These are phyloP conservation scores for Fusarium stilboides DNA, from an alignment of 2,329 filamentous ascomycete species.

Conservation along the genomic window DNA sequence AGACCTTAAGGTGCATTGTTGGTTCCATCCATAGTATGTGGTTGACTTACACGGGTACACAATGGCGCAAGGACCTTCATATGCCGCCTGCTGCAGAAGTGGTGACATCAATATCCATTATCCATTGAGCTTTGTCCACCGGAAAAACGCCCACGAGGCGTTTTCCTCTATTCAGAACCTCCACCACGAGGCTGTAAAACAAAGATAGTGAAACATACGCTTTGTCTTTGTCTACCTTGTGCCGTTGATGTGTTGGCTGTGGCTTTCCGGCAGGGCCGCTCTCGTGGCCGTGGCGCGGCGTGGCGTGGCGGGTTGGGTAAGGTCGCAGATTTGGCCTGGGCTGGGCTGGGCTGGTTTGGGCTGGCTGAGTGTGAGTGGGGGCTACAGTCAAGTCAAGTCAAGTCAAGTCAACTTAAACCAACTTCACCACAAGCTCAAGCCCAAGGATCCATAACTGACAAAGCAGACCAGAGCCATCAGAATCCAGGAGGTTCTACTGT, in stretches of 20 bases:
- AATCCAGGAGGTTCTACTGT: conserved; percentile 8
- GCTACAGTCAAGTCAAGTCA: conserved; percentile 35
- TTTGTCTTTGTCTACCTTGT: background rate
- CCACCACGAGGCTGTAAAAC: conserved; percentile 28
- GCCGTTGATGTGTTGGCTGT: conserved; percentile 30
- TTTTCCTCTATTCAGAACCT: conserved; percentile 8
- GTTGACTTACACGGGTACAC: conserved; percentile 20
- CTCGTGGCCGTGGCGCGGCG: conserved; percentile 31
- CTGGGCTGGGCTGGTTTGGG: conserved; percentile 31
- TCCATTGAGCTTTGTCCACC: background rate
- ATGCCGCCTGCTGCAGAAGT: conserved; percentile 1
- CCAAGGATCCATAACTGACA: conserved; percentile 1
- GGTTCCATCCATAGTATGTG: conserved; percentile 4
- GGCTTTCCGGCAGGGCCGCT: conserved; percentile 37
- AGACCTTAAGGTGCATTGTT: background rate
- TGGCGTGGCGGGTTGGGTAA: conserved; percentile 29
- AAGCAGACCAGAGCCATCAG: background rate
- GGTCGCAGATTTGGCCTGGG: conserved; percentile 51
- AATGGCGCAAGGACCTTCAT: background rate
- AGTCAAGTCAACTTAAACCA: conserved; percentile 43
- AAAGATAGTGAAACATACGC: conserved; percentile 21
- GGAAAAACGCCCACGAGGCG: conserved; percentile 27
- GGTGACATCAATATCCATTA: conserved; percentile 12
- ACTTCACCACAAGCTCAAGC: conserved; percentile 32
- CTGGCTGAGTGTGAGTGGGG: conserved; percentile 34